Base-by-base conservation (phyloP, 129 eudicot species). In the Logfia minima region DNA sequence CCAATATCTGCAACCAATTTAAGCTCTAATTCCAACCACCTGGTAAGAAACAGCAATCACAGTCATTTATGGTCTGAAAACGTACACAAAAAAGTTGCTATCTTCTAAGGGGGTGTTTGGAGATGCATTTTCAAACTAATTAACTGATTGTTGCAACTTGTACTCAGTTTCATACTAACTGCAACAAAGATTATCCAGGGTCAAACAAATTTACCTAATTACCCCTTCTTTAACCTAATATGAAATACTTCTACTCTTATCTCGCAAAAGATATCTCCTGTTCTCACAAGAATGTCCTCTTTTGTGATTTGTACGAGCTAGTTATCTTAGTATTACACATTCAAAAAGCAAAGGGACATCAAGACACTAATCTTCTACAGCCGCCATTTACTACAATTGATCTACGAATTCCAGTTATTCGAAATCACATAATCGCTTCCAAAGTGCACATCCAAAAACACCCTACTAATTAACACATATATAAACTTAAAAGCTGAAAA, bases 1-100 rank as follows among this genome's bases (percentile, higher is more conserved):
- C 99, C 99, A 71, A 94, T 94, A 87, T 94, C 99, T 11, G 99
- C 99, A 60, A 94, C 97, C 83, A 94, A 81, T 84, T 91, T 94
- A 76, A 94, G 90, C 92, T 94, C 99, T 75, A 94, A 91, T 78
- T 94, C 97, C 81, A 94, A 81, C 98, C 98, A 94, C 97, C 98
- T 91, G 85, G 34, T 78, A 35, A 83, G 52, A 26, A 51, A 79
- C 62, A 84, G 4, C 70, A 83, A 76, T 53, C 39, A 34, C 35
- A 23, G 58, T 16, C 61, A 22, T 32, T 75, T 35, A 61, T 28
- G 43, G 35, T 18, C 56, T 65, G 26, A 26, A 61, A 75, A 28
- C 26, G 8, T 37, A 39, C 24, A 37, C 28, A 60, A 60, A 22
- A 23, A 4, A 0, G 23, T 45, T 14, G 19, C 2, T 22, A 23